phyloP scores from a whole-genome alignment of 768 basidiomycete species.

The Lyophyllum semitale region DNA sequence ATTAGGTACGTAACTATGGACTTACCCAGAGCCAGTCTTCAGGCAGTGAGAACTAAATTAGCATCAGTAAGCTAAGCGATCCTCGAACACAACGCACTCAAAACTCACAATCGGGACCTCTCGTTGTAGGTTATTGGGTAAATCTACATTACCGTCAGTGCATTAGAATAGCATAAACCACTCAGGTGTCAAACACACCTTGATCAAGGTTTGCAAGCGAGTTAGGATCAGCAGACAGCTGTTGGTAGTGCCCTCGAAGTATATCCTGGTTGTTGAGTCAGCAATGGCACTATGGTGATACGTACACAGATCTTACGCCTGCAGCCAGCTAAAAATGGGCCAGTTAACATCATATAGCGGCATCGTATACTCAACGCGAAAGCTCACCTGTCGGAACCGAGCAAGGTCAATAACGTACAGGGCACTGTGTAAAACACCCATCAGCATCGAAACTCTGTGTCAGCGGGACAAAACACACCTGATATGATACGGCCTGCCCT shows the following conservation, averaged over 20 bases:
- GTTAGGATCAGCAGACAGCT: conserved; percentile 90
- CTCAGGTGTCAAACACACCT: conserved; percentile 51
- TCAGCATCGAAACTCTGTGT: neutral
- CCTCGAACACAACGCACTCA: neutral
- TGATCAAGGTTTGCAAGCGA: conserved; percentile 95
- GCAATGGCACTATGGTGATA: neutral
- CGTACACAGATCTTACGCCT: conserved; percentile 38
- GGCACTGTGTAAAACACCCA: conserved; percentile 52
- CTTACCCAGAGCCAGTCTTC: conserved; percentile 96
- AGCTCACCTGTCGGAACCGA: conserved; percentile 83
- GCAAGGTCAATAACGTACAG: conserved; percentile 95
- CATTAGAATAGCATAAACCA: neutral
- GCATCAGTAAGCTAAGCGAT: neutral
- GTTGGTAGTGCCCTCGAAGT: conserved; percentile 89
- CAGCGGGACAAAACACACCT: conserved; percentile 50
- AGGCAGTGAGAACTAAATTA: conserved; percentile 74
- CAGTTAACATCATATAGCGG: neutral
- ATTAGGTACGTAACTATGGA: conserved; percentile 2
- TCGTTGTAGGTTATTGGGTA: conserved; percentile 93
- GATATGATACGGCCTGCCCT: conserved; percentile 90
- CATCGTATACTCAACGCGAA: neutral
- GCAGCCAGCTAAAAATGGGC: conserved; percentile 42
- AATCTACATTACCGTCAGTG: conserved; percentile 50
- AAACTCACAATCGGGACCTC: conserved; percentile 88
- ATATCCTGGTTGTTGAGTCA: conserved; percentile 58